A percentile compares a stretch with the other conserved stretches of the same genome.
Evolutionary conservation across 2,329 filamentous ascomycete species (phyloP).

Genomic region (Penicillium griseofulvum): DNA sequence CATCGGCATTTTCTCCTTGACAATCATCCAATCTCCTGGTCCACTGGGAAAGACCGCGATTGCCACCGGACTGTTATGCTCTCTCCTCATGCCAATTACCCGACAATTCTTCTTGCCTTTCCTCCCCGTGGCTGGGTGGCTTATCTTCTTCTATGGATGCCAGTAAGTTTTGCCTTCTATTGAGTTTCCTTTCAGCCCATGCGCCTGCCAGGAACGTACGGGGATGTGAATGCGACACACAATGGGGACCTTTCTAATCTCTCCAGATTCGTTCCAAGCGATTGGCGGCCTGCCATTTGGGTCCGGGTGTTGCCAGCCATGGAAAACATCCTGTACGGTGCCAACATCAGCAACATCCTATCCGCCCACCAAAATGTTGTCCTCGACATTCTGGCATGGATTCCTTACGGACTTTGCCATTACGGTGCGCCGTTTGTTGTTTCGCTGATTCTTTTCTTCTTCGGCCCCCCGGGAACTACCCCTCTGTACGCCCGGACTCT

Average conservation of each 20-base stretch:
- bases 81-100: slow-evolving; percentile 77
- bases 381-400: slow-evolving; percentile 85
- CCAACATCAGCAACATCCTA: slow-evolving; percentile 92
- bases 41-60: slow-evolving; percentile 74
- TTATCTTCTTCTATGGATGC: slow-evolving; percentile 88
- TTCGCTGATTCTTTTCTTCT: slow-evolving; percentile 78
- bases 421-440: slow-evolving; percentile 81
- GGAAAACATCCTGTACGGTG: slow-evolving; percentile 94
- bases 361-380: slow-evolving; percentile 82
- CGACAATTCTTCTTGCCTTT: slow-evolving; percentile 90
- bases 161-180: slow-evolving; percentile 62
- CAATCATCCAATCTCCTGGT: slow-evolving; percentile 74
- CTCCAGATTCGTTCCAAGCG: slow-evolving; percentile 77
- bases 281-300: slow-evolving; percentile 91
- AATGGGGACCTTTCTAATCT: slow-evolving; percentile 17
- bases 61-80: slow-evolving; percentile 63
- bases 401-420: slow-evolving; percentile 89
- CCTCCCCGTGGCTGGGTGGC: slow-evolving; percentile 78
- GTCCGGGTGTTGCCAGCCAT: slow-evolving; percentile 90
- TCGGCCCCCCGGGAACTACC: slow-evolving; percentile 78
- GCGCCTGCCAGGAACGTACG: not conserved
- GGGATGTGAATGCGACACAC: not conserved
- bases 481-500: slow-evolving; percentile 84
- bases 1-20: slow-evolving; percentile 77
- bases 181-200: not conserved